A percentile compares a stretch with the other conserved stretches of the same genome.
These are phyloP conservation scores for Ustulina deusta DNA, from an alignment of 2,329 filamentous ascomycete species.

Conservation along the genomic window DNA sequence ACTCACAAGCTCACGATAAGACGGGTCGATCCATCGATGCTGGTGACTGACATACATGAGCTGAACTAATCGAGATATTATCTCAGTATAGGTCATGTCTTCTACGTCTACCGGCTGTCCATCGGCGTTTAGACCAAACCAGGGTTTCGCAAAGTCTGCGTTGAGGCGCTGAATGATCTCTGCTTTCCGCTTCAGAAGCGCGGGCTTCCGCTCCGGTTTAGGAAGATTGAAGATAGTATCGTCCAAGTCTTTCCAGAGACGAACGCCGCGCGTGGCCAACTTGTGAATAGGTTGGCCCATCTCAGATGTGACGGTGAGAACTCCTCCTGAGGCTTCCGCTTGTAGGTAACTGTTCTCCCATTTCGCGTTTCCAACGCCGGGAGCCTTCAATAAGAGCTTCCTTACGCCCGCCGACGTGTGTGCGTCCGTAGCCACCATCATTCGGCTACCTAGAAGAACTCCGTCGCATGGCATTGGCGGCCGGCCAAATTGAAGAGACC, in stretches of 20 bases:
- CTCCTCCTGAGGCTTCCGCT: constrained; percentile 84
- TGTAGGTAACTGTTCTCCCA: constrained; percentile 93
- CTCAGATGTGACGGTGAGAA: constrained; percentile 96
- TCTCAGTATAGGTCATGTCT: constrained; percentile 94
- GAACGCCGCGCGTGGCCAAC: constrained; percentile 92
- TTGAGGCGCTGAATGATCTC: constrained; percentile 97
- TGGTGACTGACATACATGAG: constrained; percentile 93
- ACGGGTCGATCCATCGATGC: constrained; percentile 88
- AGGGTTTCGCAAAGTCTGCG: constrained; percentile 95
- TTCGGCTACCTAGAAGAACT: constrained; percentile 87
- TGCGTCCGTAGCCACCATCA: constrained; percentile 95
- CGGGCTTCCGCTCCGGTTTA: constrained; percentile 89
- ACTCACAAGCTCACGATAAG: constrained; percentile 83
- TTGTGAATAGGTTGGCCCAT: constrained; percentile 99
- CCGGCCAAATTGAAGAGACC: constrained; percentile 86
- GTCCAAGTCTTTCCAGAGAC: constrained; percentile 99
- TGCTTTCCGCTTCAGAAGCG: constrained; percentile 86
- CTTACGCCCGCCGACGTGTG: constrained; percentile 89
- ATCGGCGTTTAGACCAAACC: constrained; percentile 88
- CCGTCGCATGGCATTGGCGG: constrained; percentile 96
- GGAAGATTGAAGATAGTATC: constrained; percentile 96
- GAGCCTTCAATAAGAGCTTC: constrained; percentile 87
- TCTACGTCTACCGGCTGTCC: constrained; percentile 88
- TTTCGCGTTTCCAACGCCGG: constrained; percentile 81
- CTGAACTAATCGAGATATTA: constrained; percentile 86